phyloP scores from a whole-genome alignment of 768 basidiomycete species.

The Phlebiopsis flavidoalba region DNA sequence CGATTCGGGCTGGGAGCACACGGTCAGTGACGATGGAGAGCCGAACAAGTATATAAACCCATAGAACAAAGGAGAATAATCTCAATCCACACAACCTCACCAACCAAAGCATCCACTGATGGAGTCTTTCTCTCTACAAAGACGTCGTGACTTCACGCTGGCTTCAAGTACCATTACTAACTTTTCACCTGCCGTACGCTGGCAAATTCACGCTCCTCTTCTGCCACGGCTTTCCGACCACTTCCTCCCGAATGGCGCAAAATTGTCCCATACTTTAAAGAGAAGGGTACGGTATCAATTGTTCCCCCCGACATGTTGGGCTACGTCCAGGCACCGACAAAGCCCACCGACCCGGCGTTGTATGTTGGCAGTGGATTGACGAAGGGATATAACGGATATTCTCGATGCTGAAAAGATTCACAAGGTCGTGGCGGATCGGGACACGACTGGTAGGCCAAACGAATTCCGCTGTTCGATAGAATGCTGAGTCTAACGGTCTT shows the following conservation, averaged over 20 bases:
- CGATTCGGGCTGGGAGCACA: no score
- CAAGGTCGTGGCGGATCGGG: constrained; percentile 27
- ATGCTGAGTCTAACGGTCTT: background rate
- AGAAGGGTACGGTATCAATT: constrained; percentile 38
- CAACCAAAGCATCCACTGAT: background rate
- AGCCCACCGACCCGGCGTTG: constrained; percentile 25
- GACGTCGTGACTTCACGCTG: constrained; percentile 26
- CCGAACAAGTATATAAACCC: no score
- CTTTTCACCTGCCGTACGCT: constrained; percentile 18
- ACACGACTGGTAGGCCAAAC: constrained; percentile 29
- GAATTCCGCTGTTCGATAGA: background rate
- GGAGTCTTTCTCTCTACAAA: constrained; percentile 23
- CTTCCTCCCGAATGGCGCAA: constrained; percentile 36
- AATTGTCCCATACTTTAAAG: constrained; percentile 33
- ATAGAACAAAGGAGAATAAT: no score
- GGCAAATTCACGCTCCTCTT: constrained; percentile 36
- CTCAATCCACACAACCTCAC: no score
- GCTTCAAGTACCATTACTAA: constrained; percentile 34
- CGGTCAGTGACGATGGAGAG: no score
- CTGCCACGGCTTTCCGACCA: constrained; percentile 41
- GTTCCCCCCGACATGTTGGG: constrained; percentile 42
- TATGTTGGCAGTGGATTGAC: constrained; percentile 23
- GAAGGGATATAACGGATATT: constrained; percentile 29
- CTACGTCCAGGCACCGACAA: constrained; percentile 39
- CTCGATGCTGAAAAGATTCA: constrained; percentile 23